Evolutionary conservation across 2,329 filamentous ascomycete genomes (phyloP).

Genomic region (Cladosporium sp.): DNA sequence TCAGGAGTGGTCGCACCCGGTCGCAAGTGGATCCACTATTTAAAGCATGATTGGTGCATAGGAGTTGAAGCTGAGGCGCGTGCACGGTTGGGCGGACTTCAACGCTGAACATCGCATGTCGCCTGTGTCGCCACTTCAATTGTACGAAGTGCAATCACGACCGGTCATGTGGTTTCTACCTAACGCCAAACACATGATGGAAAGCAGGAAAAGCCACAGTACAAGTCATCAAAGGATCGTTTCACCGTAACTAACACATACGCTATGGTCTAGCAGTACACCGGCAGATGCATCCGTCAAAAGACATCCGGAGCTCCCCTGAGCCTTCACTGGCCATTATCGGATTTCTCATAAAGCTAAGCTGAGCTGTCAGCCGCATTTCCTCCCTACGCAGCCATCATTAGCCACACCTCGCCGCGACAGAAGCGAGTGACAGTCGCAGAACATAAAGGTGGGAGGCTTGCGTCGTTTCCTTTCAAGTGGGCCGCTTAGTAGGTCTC

Average conservation of each 20-base stretch:
- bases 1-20: too few relatives aligned
- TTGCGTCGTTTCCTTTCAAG: not conserved
- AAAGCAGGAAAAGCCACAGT: not conserved
- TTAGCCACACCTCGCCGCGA: not conserved
- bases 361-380: not conserved
- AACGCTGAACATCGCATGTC: not conserved
- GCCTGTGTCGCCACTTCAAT: too few relatives aligned
- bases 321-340: not conserved
- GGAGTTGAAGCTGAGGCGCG: not conserved
- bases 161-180: too few relatives aligned
- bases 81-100: not conserved
- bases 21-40: too few relatives aligned
- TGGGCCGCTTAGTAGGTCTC: slow-evolving; percentile 13
- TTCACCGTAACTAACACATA: slow-evolving; percentile 4
- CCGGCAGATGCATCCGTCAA: not conserved
- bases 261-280: slow-evolving; percentile 10
- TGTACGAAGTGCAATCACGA: too few relatives aligned
- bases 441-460: not conserved
- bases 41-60: too few relatives aligned
- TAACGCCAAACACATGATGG: too few relatives aligned
- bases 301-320: not conserved
- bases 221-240: slow-evolving; percentile 9
- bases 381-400: slow-evolving; percentile 2
- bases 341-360: not conserved
- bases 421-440: slow-evolving; percentile 7